Evolutionary conservation across 2,329 filamentous ascomycete species (phyloP), one percentile per base, ranked within the genome.

Genomic region (Lasiodiplodia sp.): DNA sequence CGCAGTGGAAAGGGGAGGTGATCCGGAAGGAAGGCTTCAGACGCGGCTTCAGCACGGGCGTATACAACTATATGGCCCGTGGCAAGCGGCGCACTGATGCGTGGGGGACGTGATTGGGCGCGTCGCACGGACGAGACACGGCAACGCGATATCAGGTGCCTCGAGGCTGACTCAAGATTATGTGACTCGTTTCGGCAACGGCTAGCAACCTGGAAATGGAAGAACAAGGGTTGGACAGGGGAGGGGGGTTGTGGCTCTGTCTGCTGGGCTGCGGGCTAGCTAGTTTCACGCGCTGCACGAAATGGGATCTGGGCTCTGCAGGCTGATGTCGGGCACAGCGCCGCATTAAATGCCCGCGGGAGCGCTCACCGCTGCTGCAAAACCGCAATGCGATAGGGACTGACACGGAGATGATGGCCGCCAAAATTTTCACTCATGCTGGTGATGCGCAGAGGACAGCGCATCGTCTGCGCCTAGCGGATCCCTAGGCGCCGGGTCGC

Each of bases 111-210:
- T 69, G 66, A 68, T 68, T 68, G 66, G 66, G 28, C 67, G 67
- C 67, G 67, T 63, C 67, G 58, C 44, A 52, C 60, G 60, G 47
- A 12, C 44, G 44, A 52, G 73, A 78, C 75, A 70, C 74, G 75
- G 69, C 57, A 72, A 73, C 78, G 73, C 78, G 78, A 71, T 75
- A 78, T 80, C 78, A 80, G 77, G 76, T 79, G 76, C 67, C 70
- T 34, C 72, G 23, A 37, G 5, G 51, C 62, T 53, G 62, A 66
- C 51, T 66, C 63, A 66, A 57, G 44, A 63, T 63, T 52, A 64
- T 52, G 60, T 40, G 60, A 64, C 44, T 64, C 47, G 58, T 71
- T 75, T 76, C 71, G 76, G 74, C 76, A 18, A 40, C 57, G 66
- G 70, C 65, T 71, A 70, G 53, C 57, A 68, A 64, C 60, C 70